Conservation (phyloP, 805 yeast genomes). For the Kazachstania viticola region DNA sequence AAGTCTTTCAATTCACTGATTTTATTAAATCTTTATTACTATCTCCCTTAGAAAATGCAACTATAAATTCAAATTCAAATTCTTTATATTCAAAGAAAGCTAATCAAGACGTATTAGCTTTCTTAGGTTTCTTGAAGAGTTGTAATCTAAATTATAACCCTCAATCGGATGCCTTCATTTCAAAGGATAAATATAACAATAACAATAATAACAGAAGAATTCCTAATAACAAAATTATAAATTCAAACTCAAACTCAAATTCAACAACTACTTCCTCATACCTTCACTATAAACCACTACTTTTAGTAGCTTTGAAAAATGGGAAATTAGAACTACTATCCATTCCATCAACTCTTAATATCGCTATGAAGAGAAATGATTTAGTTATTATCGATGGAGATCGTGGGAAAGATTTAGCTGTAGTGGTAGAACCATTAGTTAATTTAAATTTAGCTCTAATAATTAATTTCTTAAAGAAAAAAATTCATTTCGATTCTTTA, state of each 20-base stretch:
- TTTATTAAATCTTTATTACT: slow-evolving; percentile 22
- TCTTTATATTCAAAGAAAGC: slow-evolving; percentile 7
- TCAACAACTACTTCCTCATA: slow-evolving; percentile 11
- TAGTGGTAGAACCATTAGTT: slow-evolving; percentile 57
- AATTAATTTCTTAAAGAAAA: slow-evolving; percentile 62
- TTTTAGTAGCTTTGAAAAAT: slow-evolving; percentile 44
- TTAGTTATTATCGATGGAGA: slow-evolving; percentile 75
- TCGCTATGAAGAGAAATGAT: slow-evolving; percentile 46
- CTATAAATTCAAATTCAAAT: slow-evolving; percentile 5
- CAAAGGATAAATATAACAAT: slow-evolving; percentile 10
- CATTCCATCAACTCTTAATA: slow-evolving; percentile 53
- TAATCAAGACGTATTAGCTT: slow-evolving; percentile 22
- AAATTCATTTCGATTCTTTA: slow-evolving; percentile 40
- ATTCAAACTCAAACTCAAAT: background rate
- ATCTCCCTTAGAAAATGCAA: no score
- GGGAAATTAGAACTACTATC: slow-evolving; percentile 64
- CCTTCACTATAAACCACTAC: slow-evolving; percentile 28
- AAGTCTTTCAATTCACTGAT: slow-evolving; percentile 31
- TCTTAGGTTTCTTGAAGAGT: slow-evolving; percentile 31
- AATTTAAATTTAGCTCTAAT: slow-evolving; percentile 55
- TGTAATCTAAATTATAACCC: slow-evolving; percentile 36
- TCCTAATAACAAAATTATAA: background rate
- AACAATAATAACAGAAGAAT: background rate
- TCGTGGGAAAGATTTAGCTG: slow-evolving; percentile 69
- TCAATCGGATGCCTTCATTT: slow-evolving; percentile 26